phyloP scores from a whole-genome alignment of 176 grass and related monocot genomes.

The Cenchrus fungigraminus region DNA sequence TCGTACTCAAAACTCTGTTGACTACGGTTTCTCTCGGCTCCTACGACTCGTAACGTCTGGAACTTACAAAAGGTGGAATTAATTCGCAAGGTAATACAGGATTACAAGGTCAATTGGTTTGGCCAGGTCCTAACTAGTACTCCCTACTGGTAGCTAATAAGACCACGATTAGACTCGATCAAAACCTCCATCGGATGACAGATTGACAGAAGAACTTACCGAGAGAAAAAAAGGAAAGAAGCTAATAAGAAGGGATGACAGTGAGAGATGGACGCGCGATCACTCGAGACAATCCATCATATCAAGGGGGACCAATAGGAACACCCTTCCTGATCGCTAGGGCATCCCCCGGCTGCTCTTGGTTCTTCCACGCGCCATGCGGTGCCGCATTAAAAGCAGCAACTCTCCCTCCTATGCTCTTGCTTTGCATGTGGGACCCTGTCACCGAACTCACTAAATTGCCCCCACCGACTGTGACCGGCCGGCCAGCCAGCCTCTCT shows the following conservation, averaged over 20 bases:
- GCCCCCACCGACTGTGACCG: background rate
- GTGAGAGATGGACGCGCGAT: background rate
- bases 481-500: background rate
- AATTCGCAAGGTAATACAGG: too few species aligned
- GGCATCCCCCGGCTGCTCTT: background rate
- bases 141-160: too few species aligned
- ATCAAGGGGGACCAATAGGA: background rate
- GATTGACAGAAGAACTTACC: background rate
- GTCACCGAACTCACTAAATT: slow-evolving; percentile 53
- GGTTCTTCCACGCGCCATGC: background rate
- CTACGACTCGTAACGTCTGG: too few species aligned
- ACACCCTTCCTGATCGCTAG: slow-evolving; percentile 2
- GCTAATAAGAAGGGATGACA: background rate
- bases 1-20: too few species aligned
- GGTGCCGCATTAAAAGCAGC: slow-evolving; percentile 11
- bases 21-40: too few species aligned
- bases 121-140: too few species aligned
- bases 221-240: background rate
- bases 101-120: too few species aligned
- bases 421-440: slow-evolving; percentile 2
- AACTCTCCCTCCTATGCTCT: background rate
- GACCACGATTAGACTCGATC: too few species aligned
- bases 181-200: too few species aligned
- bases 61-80: too few species aligned
- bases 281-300: background rate